Evolutionary conservation across 1,284 basidiomycete species (phyloP), one percentile per base, ranked within the genome.

Genomic region (Boletus subluridellus): DNA sequence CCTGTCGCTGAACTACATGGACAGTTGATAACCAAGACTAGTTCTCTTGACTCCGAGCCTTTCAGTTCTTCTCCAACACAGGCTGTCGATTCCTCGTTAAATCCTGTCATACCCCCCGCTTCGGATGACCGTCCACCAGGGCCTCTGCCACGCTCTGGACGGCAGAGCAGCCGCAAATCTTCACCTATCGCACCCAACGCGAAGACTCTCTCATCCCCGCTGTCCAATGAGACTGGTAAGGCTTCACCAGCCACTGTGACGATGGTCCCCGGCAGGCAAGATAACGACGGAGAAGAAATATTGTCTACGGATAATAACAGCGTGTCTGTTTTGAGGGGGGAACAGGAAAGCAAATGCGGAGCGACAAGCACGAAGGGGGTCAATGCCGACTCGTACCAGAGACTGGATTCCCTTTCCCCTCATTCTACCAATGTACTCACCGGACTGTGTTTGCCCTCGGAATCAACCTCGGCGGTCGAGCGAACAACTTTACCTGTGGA

Each of bases 361-460:
- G 24, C 38, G 9, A 47, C 41, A 53, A 57, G 55, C 50, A 58
- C 45, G 48, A 60, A 55, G 34, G 62, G 24, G 10, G 46, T 39
- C 30, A 30, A 49, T 48, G 17, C 34, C 46, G 52, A 51, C 44
- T 52, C 42, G 5, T 49, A 61, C 34, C 62, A 59, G 42, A 60
- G 57, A 57, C 42, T 75, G 30, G 63, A 68, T 24, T 74, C 75
- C 30, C 62, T 78, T 37, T 78, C 77, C 28, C 76, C 76, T 7
- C 65, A 68, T 14, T 77, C 79, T 51, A 63, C 68, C 15, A 63
- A 63, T 24, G 63, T 74, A 38, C 67, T 78, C 35, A 60, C 68
- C 17, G 70, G 70, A 57, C 60, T 77, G 12, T 63, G 73, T n/a
- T 51, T 57, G 9, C 46, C 63, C 15, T 42, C 53, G 10, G 46